A percentile compares a stretch with the other conserved stretches of the same genome.
These are phyloP conservation scores for Allium fistulosum DNA, from an alignment of 106 monocot species.

Conservation along the genomic window DNA sequence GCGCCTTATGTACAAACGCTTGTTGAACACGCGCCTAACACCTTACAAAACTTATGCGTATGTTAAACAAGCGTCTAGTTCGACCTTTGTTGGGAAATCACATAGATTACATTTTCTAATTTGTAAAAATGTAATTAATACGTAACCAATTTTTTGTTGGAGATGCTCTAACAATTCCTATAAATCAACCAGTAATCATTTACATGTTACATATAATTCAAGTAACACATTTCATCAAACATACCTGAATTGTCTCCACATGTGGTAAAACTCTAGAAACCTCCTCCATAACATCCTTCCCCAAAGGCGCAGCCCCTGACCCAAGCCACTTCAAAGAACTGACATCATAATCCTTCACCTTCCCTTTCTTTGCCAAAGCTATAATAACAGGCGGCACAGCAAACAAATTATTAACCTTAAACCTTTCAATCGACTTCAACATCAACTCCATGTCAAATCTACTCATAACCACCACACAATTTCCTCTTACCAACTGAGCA, in stretches of 20 bases:
- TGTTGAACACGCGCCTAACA: no score
- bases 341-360: slow-evolving; percentile 40
- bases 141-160: no score
- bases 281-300: slow-evolving; percentile 81
- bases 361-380: slow-evolving; percentile 74
- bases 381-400: slow-evolving; percentile 82
- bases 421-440: slow-evolving; percentile 42
- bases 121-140: no score
- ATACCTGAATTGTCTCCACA: slow-evolving; percentile 52
- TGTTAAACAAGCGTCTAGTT: no score
- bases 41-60: no score
- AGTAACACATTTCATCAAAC: not conserved
- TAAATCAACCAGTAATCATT: not conserved
- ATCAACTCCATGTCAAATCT: slow-evolving; percentile 55
- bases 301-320: slow-evolving; percentile 72
- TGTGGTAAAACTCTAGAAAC: slow-evolving; percentile 32
- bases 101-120: no score
- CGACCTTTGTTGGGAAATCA: no score
- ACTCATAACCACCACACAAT: slow-evolving; percentile 44
- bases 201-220: not conserved
- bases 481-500: slow-evolving; percentile 58
- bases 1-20: no score
- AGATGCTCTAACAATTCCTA: no score
- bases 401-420: slow-evolving; percentile 30
- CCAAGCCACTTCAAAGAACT: slow-evolving; percentile 40